Conservation (phyloP, 441 rosid genomes). For the Jatropha multifida region DNA sequence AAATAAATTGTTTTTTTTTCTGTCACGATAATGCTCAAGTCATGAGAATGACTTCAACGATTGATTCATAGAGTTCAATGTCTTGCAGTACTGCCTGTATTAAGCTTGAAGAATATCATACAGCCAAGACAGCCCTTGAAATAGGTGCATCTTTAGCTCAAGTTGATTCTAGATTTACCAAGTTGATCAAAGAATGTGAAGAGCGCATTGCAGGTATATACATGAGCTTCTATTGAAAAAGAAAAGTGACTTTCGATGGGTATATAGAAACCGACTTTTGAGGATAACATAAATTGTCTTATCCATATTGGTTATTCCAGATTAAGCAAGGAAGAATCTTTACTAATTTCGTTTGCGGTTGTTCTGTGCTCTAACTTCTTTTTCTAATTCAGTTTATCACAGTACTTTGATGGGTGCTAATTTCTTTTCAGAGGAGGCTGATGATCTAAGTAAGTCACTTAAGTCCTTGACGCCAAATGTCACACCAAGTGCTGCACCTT, state of each 20-base stretch:
- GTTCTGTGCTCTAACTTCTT: not conserved
- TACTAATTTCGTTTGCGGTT: not conserved
- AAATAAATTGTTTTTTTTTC: not conserved
- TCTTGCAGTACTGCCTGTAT: slow-evolving; percentile 59
- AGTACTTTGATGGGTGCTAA: not conserved
- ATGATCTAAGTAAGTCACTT: slow-evolving; percentile 10
- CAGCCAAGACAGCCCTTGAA: slow-evolving; percentile 77
- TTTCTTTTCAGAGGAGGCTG: slow-evolving; percentile 21
- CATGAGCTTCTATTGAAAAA: not conserved
- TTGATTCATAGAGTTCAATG: not conserved
- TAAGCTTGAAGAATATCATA: slow-evolving; percentile 74
- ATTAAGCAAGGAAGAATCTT: not conserved
- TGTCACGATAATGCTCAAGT: no score
- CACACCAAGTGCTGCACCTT: not conserved
- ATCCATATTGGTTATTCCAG: not conserved
- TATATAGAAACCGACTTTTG: no score
- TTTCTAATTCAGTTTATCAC: not conserved
- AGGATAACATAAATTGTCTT: no score
- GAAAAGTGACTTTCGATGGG: not conserved
- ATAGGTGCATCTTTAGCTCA: slow-evolving; percentile 50
- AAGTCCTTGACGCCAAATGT: slow-evolving; percentile 2
- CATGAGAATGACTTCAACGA: not conserved
- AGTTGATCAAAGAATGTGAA: slow-evolving; percentile 62
- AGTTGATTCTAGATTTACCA: slow-evolving; percentile 50
- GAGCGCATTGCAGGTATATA: slow-evolving; percentile 52